These are phyloP conservation scores for Schizophyllum amplum DNA, from an alignment of 1,284 basidiomycete genomes.

Conservation along the genomic window DNA sequence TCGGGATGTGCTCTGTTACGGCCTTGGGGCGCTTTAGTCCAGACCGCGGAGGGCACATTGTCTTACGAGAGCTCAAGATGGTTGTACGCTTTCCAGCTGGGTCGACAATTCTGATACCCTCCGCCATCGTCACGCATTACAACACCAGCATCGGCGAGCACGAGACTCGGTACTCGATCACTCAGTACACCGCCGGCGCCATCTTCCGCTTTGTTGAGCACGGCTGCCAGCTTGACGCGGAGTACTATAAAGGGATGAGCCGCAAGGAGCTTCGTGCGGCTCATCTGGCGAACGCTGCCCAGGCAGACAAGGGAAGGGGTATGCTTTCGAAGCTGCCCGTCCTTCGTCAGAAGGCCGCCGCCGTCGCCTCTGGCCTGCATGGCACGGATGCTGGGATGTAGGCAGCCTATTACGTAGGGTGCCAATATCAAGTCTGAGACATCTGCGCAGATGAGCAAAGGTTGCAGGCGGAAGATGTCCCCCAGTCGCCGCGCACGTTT, in stretches of 20 bases:
- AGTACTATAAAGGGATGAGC: not conserved
- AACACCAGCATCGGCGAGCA: conserved; percentile 3
- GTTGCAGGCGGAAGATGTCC: too few relatives aligned
- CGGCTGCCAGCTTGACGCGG: not conserved
- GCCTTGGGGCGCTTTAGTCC: conserved; percentile 2
- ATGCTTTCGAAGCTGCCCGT: too few relatives aligned
- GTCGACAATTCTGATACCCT: conserved; percentile 6
- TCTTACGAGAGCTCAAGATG: conserved; percentile 3
- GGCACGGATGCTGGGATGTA: too few relatives aligned
- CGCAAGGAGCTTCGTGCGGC: too few relatives aligned
- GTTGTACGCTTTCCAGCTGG: conserved; percentile 5
- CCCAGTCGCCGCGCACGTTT: too few relatives aligned
- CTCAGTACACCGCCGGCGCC: not conserved
- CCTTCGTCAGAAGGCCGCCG: too few relatives aligned
- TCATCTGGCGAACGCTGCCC: too few relatives aligned
- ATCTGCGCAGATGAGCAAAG: too few relatives aligned
- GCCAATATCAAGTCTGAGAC: too few relatives aligned
- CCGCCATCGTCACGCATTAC: conserved; percentile 1
- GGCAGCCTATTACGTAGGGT: too few relatives aligned
- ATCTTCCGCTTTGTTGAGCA: not conserved
- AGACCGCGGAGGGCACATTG: conserved; percentile 3
- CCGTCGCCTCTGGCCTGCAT: too few relatives aligned
- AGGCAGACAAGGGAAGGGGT: too few relatives aligned
- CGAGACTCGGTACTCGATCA: conserved; percentile 2
- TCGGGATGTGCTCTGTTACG: conserved; percentile 7